These are phyloP conservation scores for Tricladium varicosporioides DNA, from an alignment of 2,329 filamentous ascomycete genomes.

Conservation along the genomic window DNA sequence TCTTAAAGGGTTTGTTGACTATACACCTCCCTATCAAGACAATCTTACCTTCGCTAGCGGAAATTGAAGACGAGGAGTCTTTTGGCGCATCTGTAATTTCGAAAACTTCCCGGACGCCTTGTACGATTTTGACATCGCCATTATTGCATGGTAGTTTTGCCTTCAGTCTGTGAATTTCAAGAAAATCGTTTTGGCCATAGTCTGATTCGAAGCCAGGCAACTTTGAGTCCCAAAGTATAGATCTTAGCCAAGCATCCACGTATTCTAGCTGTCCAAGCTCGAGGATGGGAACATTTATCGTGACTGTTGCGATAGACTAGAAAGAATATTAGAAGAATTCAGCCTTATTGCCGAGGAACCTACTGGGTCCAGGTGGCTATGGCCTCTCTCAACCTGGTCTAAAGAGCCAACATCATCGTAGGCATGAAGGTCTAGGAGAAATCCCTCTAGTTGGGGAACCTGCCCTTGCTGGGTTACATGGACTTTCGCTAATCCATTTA, in stretches of 20 bases:
- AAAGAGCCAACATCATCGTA: constrained; percentile 80
- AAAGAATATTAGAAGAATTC: neutral
- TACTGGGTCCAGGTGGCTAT: constrained; percentile 88
- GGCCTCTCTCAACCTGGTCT: constrained; percentile 71
- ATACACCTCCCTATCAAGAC: constrained; percentile 62
- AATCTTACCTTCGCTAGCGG: constrained; percentile 50
- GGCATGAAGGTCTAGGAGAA: constrained; percentile 86
- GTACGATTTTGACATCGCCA: constrained; percentile 72
- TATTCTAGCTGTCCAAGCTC: constrained; percentile 52
- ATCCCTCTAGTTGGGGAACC: constrained; percentile 79
- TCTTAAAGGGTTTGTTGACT: constrained; percentile 48
- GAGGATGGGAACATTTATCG: constrained; percentile 65
- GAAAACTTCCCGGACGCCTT: constrained; percentile 91
- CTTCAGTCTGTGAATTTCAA: constrained; percentile 88
- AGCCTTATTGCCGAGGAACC: constrained; percentile 29
- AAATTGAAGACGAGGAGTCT: constrained; percentile 25
- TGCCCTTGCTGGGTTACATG: constrained; percentile 77
- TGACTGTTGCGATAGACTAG: constrained; percentile 80
- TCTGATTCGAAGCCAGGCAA: constrained; percentile 43
- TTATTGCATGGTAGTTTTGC: constrained; percentile 67
- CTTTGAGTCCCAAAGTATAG: constrained; percentile 76
- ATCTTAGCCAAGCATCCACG: constrained; percentile 80
- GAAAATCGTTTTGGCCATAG: constrained; percentile 34
- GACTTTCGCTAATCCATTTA: constrained; percentile 86
- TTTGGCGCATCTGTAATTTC: constrained; percentile 70